phyloP scores from a whole-genome alignment of 2,329 filamentous ascomycete species.

The Sphaerostilbella broomeana region DNA sequence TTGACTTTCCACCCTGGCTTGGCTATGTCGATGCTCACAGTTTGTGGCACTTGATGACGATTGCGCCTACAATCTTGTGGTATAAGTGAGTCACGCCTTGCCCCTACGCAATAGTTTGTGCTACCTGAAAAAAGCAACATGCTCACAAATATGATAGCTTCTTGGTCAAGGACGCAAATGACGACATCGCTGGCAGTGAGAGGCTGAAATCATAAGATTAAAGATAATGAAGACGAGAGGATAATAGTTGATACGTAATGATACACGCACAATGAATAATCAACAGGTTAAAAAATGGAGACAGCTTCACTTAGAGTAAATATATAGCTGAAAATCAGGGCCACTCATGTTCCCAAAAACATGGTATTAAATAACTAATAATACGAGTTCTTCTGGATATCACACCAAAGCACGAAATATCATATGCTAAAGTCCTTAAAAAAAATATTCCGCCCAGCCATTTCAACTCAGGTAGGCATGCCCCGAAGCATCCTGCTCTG shows the following conservation, averaged over 20 bases:
- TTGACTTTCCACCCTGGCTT: conserved; percentile 83
- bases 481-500: no score
- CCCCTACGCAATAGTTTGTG: neutral
- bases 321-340: no score
- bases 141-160: conserved; percentile 52
- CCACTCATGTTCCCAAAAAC: no score
- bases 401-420: neutral
- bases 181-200: conserved; percentile 64
- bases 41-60: conserved; percentile 91
- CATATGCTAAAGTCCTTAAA: neutral
- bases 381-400: neutral
- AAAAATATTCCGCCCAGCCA: neutral
- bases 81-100: conserved; percentile 67
- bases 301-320: no score
- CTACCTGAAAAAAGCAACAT: neutral
- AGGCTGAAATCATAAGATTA: conserved; percentile 56
- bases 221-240: neutral
- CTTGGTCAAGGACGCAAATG: conserved; percentile 74
- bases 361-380: neutral
- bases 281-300: neutral
- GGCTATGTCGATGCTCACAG: conserved; percentile 88
- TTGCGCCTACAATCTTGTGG: conserved; percentile 81
- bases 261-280: neutral
- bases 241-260: neutral
- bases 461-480: no score